Evolutionary conservation across 495 filamentous ascomycete genomes (phyloP), one percentile per base, ranked within the genome.

Genomic region (Penicillium flavigenum): DNA sequence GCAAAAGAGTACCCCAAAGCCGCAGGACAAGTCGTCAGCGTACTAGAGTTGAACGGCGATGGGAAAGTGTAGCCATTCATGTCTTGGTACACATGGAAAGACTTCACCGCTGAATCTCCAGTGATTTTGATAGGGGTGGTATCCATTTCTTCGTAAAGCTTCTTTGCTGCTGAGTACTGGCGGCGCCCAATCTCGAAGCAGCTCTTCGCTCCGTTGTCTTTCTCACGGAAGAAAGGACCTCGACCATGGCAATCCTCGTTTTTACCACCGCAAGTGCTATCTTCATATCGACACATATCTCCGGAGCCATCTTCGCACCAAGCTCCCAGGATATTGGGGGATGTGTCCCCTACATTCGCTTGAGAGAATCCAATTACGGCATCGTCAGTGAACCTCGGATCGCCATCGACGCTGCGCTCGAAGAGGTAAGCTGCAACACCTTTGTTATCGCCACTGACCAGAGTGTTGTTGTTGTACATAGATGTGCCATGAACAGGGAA

Each of bases 361-460:
- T 97, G 94, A 0, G 92, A 95, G 68, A 98, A 98, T 11, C 91
- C 93, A 2, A 95, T 90, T 17, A 98, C 88, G 59, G 92, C 96
- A n/a, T 79, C 81, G 22, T 86, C 82, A 0, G 85, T 80, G 32
- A 83, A 83, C 11, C 76, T 69, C 1, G 69, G 61, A 9, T 82
- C 77, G 3, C 77, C 76, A 31, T 73, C 66, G 11, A 88, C 79
- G 45, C 83, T 87, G 62, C 89, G 81, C 68, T 98, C 93, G 56
- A 97, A 89, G 7, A 94, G 72, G 61, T 86, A 85, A 1, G 93
- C 92, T 19, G 93, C 94, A 5, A 96, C 91, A 14, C 93, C 93
- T 72, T 98, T 98, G 70, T 98, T 98, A 68, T 98, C 93, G 10
- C 91, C 94, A 4, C 91, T 86, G 44, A 96, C 84, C 12, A 97